Evolutionary conservation across 352 stramenopile species (phyloP).

Genomic region (Pythium rhizo-oryzae): DNA sequence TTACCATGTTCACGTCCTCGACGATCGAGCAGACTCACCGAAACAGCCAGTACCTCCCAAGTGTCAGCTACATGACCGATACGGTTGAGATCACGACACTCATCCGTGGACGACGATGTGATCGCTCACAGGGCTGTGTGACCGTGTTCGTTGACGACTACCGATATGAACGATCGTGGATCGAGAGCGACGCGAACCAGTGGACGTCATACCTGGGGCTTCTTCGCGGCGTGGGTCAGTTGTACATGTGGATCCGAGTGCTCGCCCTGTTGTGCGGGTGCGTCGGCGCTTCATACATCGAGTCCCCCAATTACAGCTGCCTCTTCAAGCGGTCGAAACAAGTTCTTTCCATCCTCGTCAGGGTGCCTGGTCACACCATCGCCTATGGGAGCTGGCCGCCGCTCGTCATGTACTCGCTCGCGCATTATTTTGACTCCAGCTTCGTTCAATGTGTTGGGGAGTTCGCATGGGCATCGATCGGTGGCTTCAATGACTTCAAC

Average conservation of each 20-base stretch:
- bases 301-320: constrained; percentile 8
- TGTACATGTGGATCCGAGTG: constrained; percentile 56
- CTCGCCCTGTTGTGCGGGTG: constrained; percentile 27
- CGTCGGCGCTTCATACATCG: constrained; percentile 20
- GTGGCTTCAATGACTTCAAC: constrained; percentile 20
- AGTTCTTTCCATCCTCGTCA: constrained; percentile 21
- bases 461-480: constrained; percentile 16
- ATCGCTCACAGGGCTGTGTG: background rate
- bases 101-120: constrained; percentile 17
- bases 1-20: constrained; percentile 15
- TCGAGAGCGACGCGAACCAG: constrained; percentile 40
- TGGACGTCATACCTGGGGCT: constrained; percentile 35
- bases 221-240: constrained; percentile 38
- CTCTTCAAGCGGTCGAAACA: background rate
- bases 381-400: constrained; percentile 44
- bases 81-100: constrained; percentile 16
- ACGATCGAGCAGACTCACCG: constrained; percentile 2
- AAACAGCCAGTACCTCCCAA: constrained; percentile 3
- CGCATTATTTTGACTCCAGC: constrained; percentile 31
- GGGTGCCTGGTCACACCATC: constrained; percentile 36
- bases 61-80: constrained; percentile 6
- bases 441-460: constrained; percentile 24
- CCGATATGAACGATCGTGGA: constrained; percentile 50
- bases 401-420: constrained; percentile 27
- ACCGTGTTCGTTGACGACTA: constrained; percentile 39